These are phyloP conservation scores for Cicer yamashitae DNA, from an alignment of 306 rosid genomes.

Conservation along the genomic window DNA sequence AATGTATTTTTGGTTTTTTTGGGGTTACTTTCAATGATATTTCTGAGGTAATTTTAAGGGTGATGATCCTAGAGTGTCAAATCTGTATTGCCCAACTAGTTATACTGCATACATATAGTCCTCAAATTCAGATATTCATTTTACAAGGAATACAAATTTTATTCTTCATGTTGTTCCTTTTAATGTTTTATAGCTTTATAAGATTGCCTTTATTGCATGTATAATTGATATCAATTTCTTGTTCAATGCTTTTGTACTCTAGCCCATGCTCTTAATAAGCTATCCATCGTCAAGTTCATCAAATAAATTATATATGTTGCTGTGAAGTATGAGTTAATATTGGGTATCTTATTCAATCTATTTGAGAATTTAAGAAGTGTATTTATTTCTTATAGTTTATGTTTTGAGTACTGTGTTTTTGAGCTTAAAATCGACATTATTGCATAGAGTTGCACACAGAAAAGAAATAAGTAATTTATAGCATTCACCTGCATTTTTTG, in stretches of 20 bases:
- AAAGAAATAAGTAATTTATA: constrained; percentile 33
- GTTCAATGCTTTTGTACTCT: constrained; percentile 20
- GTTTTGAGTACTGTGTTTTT: constrained; percentile 19
- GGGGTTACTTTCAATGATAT: not conserved
- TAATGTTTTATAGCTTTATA: constrained; percentile 9
- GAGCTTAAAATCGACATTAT: constrained; percentile 20
- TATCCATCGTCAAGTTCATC: not conserved
- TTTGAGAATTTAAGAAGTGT: constrained; percentile 30
- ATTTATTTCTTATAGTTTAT: constrained; percentile 32
- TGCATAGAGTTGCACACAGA: not conserved
- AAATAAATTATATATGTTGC: constrained; percentile 19
- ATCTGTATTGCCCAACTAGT: constrained; percentile 4
- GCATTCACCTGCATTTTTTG: not conserved
- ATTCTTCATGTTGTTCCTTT: not conserved
- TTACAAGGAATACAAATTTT: not conserved
- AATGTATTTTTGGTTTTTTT: constrained; percentile 1
- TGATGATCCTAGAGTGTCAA: constrained; percentile 9
- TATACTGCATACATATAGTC: not conserved
- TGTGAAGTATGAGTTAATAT: constrained; percentile 27
- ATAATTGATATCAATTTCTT: not conserved
- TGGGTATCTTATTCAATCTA: constrained; percentile 18
- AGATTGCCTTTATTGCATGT: constrained; percentile 33
- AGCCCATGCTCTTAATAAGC: not conserved
- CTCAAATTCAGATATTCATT: constrained; percentile 21
- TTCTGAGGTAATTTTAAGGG: constrained; percentile 28